phyloP scores from a whole-genome alignment of 495 filamentous ascomycete genomes.

The Talaromyces adpressus region DNA sequence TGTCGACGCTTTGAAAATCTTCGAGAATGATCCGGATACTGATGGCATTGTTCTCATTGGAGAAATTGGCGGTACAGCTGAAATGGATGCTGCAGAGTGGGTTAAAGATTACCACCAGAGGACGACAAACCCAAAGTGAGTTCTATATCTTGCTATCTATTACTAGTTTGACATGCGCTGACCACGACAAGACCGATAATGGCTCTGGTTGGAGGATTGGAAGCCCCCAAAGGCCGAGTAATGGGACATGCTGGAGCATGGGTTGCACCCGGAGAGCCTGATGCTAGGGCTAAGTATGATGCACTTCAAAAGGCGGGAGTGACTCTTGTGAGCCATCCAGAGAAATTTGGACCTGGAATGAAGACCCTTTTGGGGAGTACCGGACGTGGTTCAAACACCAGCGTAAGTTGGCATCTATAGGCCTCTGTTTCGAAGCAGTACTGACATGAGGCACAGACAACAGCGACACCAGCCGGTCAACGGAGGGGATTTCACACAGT shows the following conservation, averaged over 20 bases:
- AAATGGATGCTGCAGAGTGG: constrained; percentile 77
- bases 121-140: constrained; percentile 60
- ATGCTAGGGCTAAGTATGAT: constrained; percentile 57
- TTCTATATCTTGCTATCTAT: constrained; percentile 3
- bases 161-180: not conserved
- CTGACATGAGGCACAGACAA: constrained; percentile 16
- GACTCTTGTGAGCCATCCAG: constrained; percentile 72
- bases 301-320: constrained; percentile 64
- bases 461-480: constrained; percentile 18
- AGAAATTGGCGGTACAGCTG: constrained; percentile 77
- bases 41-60: constrained; percentile 78
- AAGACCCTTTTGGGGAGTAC: constrained; percentile 43
- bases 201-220: constrained; percentile 65
- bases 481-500: constrained; percentile 48
- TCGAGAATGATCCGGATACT: constrained; percentile 69
- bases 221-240: constrained; percentile 58
- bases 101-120: constrained; percentile 60
- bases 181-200: constrained; percentile 59
- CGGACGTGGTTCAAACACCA: constrained; percentile 16
- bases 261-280: constrained; percentile 58
- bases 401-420: constrained; percentile 19
- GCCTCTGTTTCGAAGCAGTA: not conserved
- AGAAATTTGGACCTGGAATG: constrained; percentile 70
- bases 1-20: constrained; percentile 65
- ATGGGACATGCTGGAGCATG: constrained; percentile 92